Evolutionary conservation across 768 basidiomycete genomes (phyloP).

Genomic region (Lenzites betulinus): DNA sequence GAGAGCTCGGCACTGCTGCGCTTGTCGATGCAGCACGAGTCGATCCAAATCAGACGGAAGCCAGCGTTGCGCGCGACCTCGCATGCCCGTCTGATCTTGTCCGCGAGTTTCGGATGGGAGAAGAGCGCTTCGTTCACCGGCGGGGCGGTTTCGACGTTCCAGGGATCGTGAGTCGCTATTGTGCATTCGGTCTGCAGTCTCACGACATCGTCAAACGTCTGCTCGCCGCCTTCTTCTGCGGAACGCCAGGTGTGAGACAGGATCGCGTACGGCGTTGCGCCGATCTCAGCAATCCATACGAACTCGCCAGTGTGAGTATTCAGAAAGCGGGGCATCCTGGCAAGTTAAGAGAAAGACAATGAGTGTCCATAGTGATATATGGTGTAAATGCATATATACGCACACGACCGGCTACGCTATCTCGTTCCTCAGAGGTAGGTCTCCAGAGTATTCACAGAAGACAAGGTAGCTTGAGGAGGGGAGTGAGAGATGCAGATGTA

Average conservation of each 20-base stretch:
- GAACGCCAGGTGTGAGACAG: background rate
- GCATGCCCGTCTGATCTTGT: background rate
- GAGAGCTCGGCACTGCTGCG: background rate
- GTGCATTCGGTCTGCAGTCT: too few relatives aligned
- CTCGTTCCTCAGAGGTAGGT: too few relatives aligned
- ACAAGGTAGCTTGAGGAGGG: too few relatives aligned
- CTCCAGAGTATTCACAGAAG: too few relatives aligned
- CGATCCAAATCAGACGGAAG: background rate
- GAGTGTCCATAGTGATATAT: too few relatives aligned
- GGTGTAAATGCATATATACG: too few relatives aligned
- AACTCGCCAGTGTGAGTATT: background rate
- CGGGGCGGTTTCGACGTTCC: too few relatives aligned
- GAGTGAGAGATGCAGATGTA: too few relatives aligned
- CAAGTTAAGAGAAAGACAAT: too few relatives aligned
- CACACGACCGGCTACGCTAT: too few relatives aligned
- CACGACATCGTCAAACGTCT: background rate
- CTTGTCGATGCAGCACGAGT: constrained; percentile 3
- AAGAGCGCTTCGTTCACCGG: background rate
- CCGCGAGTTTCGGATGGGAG: background rate
- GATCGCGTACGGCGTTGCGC: background rate
- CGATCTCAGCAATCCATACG: background rate
- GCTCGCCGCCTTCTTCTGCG: background rate
- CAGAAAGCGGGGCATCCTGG: background rate
- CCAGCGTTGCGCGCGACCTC: background rate
- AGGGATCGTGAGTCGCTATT: too few relatives aligned